Base-by-base conservation (phyloP, 2,329 filamentous ascomycete species). In the Huntiella decipiens region DNA sequence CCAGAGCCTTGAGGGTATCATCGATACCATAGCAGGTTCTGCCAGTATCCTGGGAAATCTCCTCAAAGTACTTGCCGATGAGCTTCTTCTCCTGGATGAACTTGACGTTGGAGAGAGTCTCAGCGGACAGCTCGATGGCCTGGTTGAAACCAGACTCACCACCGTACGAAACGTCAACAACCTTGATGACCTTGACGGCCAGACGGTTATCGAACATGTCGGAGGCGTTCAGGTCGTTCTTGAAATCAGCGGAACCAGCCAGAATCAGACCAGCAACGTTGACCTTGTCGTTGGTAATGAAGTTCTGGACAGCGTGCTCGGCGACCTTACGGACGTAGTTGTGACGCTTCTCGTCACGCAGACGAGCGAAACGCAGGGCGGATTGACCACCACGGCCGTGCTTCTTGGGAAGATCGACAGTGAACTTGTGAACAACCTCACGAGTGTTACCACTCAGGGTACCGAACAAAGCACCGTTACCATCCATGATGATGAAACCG, bases 71-170 rank as follows among this genome's bases (percentile, higher is more conserved):
- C 61, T 83, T 86, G 62, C 88, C 88, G 59, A 98, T 98, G 52
- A 98, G 77, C 70, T 95, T 98, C 81, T 98, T 98, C 74, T 98
- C 91, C 66, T 98, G 91, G 62, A 98, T 95, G 63, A 98, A 98
- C 68, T 98, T 98, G 74, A 98, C 91, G 61, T 96, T 98, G 65
- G 87, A 83, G 41, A 98, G 74, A 5, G 91, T 98, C 70, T 98
- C 92, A 5, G 86, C 76, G 19, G 91, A 81, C 57, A 98, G 66
- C 61, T 98, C 91, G 53, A 98, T 98, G 50, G 91, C 91, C 68
- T 98, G 92, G 70, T 98, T 98, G 74, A 98, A 98, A 40, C 91
- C 91, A 70, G 96, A 96, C 68, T 98, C 92, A 55, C 91, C 91
- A 62, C 91, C 91, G 58, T 98, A 98, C 11, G 88, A 96, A 38